Evolutionary conservation across 371 early-diverging fungal genomes (phyloP).

Genomic region (Apophysomyces elegans): DNA sequence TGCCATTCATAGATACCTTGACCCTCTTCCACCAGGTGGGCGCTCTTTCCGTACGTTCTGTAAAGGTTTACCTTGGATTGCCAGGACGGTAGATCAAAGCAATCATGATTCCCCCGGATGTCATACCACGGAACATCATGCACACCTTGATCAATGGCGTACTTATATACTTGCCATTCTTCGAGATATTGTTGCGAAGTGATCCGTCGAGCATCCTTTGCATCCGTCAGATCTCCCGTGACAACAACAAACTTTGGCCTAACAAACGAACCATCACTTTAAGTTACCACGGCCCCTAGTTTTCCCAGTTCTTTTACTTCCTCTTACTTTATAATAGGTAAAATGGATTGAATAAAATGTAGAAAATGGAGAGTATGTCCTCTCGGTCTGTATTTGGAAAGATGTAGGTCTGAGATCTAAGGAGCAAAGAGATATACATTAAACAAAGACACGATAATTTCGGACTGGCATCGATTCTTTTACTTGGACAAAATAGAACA

Average conservation of each 20-base stretch:
- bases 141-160: constrained; percentile 59
- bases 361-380: constrained; percentile 78
- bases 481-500: constrained; percentile 73
- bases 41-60: constrained; percentile 56
- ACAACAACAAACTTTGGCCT: constrained; percentile 72
- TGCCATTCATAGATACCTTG: constrained; percentile 61
- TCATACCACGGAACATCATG: constrained; percentile 71
- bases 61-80: constrained; percentile 68
- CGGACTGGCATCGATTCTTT: neutral
- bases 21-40: constrained; percentile 53
- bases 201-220: constrained; percentile 68
- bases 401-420: constrained; percentile 85
- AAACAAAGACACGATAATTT: too few species aligned
- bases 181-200: constrained; percentile 77
- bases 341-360: constrained; percentile 72
- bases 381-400: constrained; percentile 66
- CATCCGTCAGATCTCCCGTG: constrained; percentile 89
- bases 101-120: constrained; percentile 87
- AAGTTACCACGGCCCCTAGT: neutral
- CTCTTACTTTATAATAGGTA: constrained; percentile 62
- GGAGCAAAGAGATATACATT: constrained; percentile 5
- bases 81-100: constrained; percentile 78
- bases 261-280: neutral
- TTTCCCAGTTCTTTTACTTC: neutral
- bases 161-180: constrained; percentile 83